Base-by-base conservation (phyloP, 345 rosid species). In the Eucalyptus erythrocorys region DNA sequence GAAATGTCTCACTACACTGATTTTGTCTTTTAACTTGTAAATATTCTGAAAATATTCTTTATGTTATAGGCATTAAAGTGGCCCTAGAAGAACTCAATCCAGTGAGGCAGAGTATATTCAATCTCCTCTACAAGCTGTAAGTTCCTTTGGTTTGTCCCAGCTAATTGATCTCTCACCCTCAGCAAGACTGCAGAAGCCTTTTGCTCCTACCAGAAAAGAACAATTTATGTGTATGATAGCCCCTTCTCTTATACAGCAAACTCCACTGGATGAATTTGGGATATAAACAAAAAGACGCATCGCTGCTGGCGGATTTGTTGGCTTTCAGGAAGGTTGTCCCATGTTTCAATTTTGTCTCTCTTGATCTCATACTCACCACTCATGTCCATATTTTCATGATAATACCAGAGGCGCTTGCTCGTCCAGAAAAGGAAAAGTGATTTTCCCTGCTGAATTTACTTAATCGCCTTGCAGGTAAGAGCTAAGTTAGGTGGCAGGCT, bases 211-310 rank as follows among this genome's bases (percentile, higher is more conserved):
- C 40, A n/a, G 9, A 5, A 81, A 48, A 59, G 51, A 42, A 85
- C 34, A 30, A 43, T 59, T 4, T 27, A 30, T 40, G 21, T 21
- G 19, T 34, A 49, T 88, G 49, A 90, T 91, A 76, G 48, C 55
- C 43, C 13, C 86, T 43, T 86, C 15, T 71, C 48, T 87, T 92
- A 51, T 87, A 71, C 95, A 98, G 99, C 94, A 98, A 98, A 91
- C 99, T 97, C 81, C n/a, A 21, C 37, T 95, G 98, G 97, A 94
- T 98, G 99, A 96, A 98, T 88, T 89, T 66, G 43, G 99, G 99
- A 51, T 96, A 95, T 86, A 97, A 94, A 88, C 98, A 97, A 45
- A 94, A 91, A 87, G 87, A 93, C 17, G 98, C 99, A 87, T 98
- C 99, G 49, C 98, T 94, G 27, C 86, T 98, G 86, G 99, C 98